Conservation (phyloP, 805 yeast species). For the Yamadazyma phyllophila region DNA sequence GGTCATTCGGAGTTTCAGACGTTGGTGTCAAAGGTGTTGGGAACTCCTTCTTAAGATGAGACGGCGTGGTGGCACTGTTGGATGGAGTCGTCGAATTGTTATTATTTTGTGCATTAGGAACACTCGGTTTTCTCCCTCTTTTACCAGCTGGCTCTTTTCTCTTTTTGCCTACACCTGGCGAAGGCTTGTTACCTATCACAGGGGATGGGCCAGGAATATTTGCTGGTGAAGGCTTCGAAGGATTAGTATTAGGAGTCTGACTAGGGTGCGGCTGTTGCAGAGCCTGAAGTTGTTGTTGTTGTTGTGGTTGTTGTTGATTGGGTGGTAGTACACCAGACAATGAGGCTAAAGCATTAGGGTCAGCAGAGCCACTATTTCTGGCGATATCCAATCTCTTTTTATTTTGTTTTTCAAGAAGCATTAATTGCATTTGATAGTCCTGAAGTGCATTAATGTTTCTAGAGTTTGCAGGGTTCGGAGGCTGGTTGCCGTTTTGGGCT, state of each 20-base stretch:
- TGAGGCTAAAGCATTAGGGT: slow-evolving; percentile 14
- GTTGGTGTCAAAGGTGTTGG: slow-evolving; percentile 41
- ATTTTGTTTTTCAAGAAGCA: slow-evolving; percentile 73
- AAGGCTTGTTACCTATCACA: slow-evolving; percentile 29
- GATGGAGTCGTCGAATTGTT: slow-evolving; percentile 15
- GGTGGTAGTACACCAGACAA: slow-evolving; percentile 23
- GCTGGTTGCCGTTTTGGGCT: slow-evolving; percentile 4
- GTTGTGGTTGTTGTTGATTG: slow-evolving; percentile 21
- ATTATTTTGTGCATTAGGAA: slow-evolving; percentile 13
- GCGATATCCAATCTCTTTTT: slow-evolving; percentile 62
- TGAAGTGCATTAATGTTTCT: slow-evolving; percentile 58
- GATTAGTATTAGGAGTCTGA: slow-evolving; percentile 9
- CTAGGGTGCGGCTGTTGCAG: slow-evolving; percentile 8
- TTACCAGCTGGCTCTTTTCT: slow-evolving; percentile 30
- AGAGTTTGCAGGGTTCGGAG: slow-evolving; percentile 11
- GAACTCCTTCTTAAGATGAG: slow-evolving; percentile 35
- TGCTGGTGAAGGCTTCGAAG: slow-evolving; percentile 23
- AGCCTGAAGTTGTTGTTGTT: slow-evolving; percentile 14
- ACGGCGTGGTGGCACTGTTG: slow-evolving; percentile 20
- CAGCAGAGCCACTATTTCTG: slow-evolving; percentile 31
- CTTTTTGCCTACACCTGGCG: slow-evolving; percentile 30
- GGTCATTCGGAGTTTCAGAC: slow-evolving; percentile 31
- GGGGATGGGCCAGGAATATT: slow-evolving; percentile 31
- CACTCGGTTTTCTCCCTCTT: slow-evolving; percentile 32
- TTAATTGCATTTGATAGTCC: slow-evolving; percentile 78